A percentile compares a stretch with the other conserved stretches of the same genome.
Evolutionary conservation across 306 rosid genomes (phyloP).

Genomic region (Purshia tridentata): DNA sequence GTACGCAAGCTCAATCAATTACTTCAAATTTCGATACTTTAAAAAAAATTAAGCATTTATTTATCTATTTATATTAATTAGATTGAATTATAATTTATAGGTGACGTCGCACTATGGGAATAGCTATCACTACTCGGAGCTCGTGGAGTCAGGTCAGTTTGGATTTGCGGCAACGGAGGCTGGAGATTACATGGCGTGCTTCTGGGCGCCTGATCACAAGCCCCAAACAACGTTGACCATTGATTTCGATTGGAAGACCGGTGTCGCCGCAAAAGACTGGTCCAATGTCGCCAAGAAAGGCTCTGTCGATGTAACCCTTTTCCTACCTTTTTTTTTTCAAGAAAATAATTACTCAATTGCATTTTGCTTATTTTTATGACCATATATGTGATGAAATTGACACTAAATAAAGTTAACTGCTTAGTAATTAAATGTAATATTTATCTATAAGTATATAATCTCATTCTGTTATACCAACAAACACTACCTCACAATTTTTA

Average conservation of each 20-base stretch:
- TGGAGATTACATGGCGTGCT: constrained; percentile 89
- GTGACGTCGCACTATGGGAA: constrained; percentile 83
- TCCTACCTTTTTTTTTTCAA: background rate
- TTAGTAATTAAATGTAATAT: background rate
- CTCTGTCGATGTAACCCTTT: constrained; percentile 71
- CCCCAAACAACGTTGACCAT: constrained; percentile 55
- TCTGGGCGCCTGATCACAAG: constrained; percentile 66
- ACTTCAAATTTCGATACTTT: background rate
- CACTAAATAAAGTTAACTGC: background rate
- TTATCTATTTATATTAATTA: background rate
- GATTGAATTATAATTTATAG: constrained; percentile 33
- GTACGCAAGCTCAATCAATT: constrained; percentile 31
- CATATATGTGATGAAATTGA: background rate
- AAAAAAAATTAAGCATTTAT: background rate
- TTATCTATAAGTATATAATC: background rate
- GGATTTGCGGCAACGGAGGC: constrained; percentile 69
- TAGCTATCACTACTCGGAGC: constrained; percentile 67
- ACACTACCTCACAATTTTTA: background rate
- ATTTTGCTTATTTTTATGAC: background rate
- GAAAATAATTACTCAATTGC: background rate
- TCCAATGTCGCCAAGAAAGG: constrained; percentile 93
- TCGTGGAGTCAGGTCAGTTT: constrained; percentile 62
- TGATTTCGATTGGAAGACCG: constrained; percentile 92
- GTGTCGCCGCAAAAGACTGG: constrained; percentile 96
- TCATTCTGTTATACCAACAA: background rate